These are phyloP conservation scores for Sporormia fimetaria DNA, from an alignment of 495 filamentous ascomycete genomes.

Conservation along the genomic window DNA sequence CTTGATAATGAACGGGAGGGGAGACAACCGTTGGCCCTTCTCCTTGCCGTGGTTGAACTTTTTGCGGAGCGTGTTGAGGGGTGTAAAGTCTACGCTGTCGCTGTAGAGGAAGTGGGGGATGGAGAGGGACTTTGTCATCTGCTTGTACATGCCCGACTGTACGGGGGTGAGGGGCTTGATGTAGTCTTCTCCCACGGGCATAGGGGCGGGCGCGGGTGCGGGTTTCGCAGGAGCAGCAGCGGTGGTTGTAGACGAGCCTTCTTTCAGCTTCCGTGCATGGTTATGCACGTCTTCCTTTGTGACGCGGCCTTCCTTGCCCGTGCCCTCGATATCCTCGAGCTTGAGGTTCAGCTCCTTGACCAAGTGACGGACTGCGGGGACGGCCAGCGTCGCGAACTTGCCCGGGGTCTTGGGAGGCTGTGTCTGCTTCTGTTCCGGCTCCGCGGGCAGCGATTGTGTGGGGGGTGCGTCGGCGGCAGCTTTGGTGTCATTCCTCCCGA, in stretches of 20 bases:
- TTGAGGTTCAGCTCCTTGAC: slow-evolving; percentile 64
- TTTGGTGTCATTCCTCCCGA: slow-evolving; percentile 22
- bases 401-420: slow-evolving; percentile 10
- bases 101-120: slow-evolving; percentile 94
- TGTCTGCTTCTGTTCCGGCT: slow-evolving; percentile 1
- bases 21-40: slow-evolving; percentile 49
- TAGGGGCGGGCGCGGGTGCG: slow-evolving; percentile 14
- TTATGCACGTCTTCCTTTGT: slow-evolving; percentile 87
- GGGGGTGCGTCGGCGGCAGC: slow-evolving; percentile 2
- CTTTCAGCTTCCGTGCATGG: slow-evolving; percentile 40
- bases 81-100: slow-evolving; percentile 69
- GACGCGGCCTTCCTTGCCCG: slow-evolving; percentile 85
- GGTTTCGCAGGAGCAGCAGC: slow-evolving; percentile 7
- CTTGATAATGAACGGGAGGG: slow-evolving; percentile 91
- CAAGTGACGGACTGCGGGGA: slow-evolving; percentile 83
- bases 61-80: slow-evolving; percentile 55
- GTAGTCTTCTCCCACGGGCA: slow-evolving; percentile 43
- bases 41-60: slow-evolving; percentile 45
- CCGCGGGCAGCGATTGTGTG: slow-evolving; percentile 6
- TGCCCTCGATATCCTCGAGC: slow-evolving; percentile 66
- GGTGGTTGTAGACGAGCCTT: slow-evolving; percentile 26
- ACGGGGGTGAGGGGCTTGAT: slow-evolving; percentile 56
- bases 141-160: slow-evolving; percentile 91
- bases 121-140: slow-evolving; percentile 83
- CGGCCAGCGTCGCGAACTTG: slow-evolving; percentile 64